Conservation (phyloP, 768 basidiomycete genomes). For the Fomitopsis pulvina region DNA sequence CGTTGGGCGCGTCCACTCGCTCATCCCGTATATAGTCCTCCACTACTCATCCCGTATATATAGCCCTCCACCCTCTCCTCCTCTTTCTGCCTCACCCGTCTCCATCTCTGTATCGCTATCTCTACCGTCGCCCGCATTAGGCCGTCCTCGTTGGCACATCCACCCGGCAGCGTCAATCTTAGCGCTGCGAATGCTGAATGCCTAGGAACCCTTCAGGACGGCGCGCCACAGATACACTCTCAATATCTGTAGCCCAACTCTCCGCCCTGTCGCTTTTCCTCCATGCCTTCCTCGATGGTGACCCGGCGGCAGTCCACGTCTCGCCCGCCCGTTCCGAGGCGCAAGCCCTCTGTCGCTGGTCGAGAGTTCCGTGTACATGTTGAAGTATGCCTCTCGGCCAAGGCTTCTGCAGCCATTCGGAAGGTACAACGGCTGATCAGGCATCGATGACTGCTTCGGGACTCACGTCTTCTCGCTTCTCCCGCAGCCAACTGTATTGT, state of each 20-base stretch:
- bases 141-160: too few species aligned
- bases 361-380: slow-evolving; percentile 56
- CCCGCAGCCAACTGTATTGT: slow-evolving; percentile 29
- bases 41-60: too few species aligned
- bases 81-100: too few species aligned
- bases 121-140: too few species aligned
- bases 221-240: slow-evolving; percentile 1
- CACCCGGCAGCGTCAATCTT: too few species aligned
- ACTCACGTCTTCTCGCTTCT: slow-evolving; percentile 1
- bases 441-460: neutral
- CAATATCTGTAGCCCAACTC: neutral
- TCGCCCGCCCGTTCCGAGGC: neutral
- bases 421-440: slow-evolving; percentile 38
- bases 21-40: too few species aligned
- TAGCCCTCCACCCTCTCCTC: too few species aligned
- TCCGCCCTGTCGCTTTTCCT: neutral
- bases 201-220: too few species aligned
- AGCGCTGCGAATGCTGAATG: too few species aligned
- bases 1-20: too few species aligned
- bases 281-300: neutral
- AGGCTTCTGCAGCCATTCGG: slow-evolving; percentile 42
- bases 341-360: neutral
- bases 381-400: slow-evolving; percentile 55
- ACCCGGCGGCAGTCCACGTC: neutral
- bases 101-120: too few species aligned